Conservation (phyloP, 352 stramenopile species). For the Globisporangium canariense region DNA sequence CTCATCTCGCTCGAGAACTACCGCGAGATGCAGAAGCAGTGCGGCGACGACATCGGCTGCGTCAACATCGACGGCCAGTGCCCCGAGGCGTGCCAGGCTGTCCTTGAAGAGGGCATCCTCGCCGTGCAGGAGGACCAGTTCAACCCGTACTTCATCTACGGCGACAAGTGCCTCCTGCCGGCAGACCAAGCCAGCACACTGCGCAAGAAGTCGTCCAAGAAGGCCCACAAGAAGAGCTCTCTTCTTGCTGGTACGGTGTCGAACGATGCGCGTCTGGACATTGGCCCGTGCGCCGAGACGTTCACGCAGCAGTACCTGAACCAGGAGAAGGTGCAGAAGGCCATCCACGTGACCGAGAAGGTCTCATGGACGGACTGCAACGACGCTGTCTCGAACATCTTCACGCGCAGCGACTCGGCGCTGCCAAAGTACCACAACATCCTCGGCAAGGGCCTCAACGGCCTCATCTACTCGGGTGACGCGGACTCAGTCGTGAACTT, state of each 20-base stretch:
- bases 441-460: constrained; percentile 41
- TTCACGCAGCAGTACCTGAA: constrained; percentile 73
- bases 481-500: constrained; percentile 83
- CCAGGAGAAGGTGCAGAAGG: constrained; percentile 48
- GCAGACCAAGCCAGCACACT: constrained; percentile 52
- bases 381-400: constrained; percentile 48
- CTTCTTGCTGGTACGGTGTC: constrained; percentile 12
- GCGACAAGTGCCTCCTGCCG: constrained; percentile 68
- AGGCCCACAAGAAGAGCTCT: constrained; percentile 8
- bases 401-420: constrained; percentile 53
- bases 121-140: constrained; percentile 40
- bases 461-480: constrained; percentile 75
- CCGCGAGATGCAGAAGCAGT: constrained; percentile 51
- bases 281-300: constrained; percentile 59
- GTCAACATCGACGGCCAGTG: constrained; percentile 54
- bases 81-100: constrained; percentile 32
- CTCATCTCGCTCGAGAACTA: constrained; percentile 81
- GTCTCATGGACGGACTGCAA: constrained; percentile 68
- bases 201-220: constrained; percentile 34
- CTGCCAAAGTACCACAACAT: constrained; percentile 72
- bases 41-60: constrained; percentile 54
- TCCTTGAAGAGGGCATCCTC: constrained; percentile 51
- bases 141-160: constrained; percentile 83
- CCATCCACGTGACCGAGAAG: constrained; percentile 47
- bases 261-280: constrained; percentile 39